Conservation (phyloP, 108 stramenopile genomes). For the Skeletonema marinoi region DNA sequence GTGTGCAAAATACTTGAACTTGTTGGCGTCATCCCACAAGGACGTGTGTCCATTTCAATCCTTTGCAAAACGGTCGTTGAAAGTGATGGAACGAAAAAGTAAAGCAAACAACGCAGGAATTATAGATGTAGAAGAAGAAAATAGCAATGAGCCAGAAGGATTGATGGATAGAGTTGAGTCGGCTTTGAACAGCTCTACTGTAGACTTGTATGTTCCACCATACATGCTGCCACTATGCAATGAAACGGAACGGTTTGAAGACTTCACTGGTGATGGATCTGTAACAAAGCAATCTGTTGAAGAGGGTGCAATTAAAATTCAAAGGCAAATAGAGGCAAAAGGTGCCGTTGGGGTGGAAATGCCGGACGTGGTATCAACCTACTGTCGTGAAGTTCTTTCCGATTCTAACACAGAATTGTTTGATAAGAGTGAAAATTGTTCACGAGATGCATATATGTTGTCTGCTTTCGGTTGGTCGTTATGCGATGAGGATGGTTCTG, state of each 20-base stretch:
- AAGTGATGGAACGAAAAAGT: slow-evolving; percentile 23
- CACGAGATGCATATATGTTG: slow-evolving; percentile 7
- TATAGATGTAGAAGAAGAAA: not conserved
- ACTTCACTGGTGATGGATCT: slow-evolving; percentile 28
- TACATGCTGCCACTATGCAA: slow-evolving; percentile 24
- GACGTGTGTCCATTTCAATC: slow-evolving; percentile 29
- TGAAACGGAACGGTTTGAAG: slow-evolving; percentile 27
- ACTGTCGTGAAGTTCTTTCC: slow-evolving; percentile 5
- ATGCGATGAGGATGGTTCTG: not conserved
- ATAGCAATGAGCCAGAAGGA: not conserved
- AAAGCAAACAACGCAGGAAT: not conserved
- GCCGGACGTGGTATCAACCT: slow-evolving; percentile 5
- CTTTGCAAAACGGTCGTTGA: slow-evolving; percentile 25
- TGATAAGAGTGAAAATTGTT: not conserved
- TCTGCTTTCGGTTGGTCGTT: slow-evolving; percentile 28
- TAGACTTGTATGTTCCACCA: slow-evolving; percentile 20
- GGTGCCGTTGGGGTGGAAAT: slow-evolving; percentile 4
- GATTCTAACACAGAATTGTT: not conserved
- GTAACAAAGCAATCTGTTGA: slow-evolving; percentile 11
- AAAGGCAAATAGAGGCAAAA: not conserved
- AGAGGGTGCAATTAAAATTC: slow-evolving; percentile 11
- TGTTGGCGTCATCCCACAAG: slow-evolving; percentile 28
- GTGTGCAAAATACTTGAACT: slow-evolving; percentile 26
- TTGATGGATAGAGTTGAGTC: not conserved
- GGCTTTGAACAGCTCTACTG: not conserved